These are phyloP conservation scores for Pythium aristosporum DNA, from an alignment of 352 stramenopile genomes.

Conservation along the genomic window DNA sequence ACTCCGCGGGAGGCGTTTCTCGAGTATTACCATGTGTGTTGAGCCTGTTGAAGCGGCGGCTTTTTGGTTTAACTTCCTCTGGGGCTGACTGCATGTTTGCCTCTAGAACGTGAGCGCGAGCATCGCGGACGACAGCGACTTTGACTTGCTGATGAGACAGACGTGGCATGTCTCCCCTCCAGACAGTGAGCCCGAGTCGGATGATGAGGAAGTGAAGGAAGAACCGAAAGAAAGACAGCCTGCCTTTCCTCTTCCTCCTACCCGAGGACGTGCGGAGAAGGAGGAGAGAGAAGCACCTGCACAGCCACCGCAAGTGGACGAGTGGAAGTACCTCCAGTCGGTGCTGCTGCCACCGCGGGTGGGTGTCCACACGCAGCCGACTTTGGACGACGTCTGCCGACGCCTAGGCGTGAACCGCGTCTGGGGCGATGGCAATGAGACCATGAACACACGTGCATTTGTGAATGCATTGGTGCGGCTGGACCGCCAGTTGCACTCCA, in stretches of 20 bases:
- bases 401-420: slow-evolving; percentile 55
- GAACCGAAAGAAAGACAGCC: not conserved
- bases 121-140: slow-evolving; percentile 76
- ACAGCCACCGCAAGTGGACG: not conserved
- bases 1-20: slow-evolving; percentile 67
- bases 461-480: slow-evolving; percentile 34
- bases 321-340: slow-evolving; percentile 20
- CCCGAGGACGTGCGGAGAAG: not conserved
- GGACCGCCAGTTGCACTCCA: slow-evolving; percentile 41
- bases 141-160: slow-evolving; percentile 83
- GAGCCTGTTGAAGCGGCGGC: no score
- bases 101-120: slow-evolving; percentile 75
- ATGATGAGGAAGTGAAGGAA: slow-evolving; percentile 15
- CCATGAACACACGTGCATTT: slow-evolving; percentile 58
- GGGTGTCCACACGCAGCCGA: slow-evolving; percentile 24
- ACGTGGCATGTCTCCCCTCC: slow-evolving; percentile 47
- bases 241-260: not conserved
- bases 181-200: slow-evolving; percentile 24
- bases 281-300: not conserved
- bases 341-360: slow-evolving; percentile 10
- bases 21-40: slow-evolving; percentile 77
- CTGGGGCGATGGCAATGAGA: slow-evolving; percentile 57
- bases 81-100: slow-evolving; percentile 7
- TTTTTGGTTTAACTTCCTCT: not conserved
- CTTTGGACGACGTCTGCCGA: slow-evolving; percentile 47